Evolutionary conservation across 345 rosid species (phyloP).

Genomic region (Cardamine chenopodiifolia): DNA sequence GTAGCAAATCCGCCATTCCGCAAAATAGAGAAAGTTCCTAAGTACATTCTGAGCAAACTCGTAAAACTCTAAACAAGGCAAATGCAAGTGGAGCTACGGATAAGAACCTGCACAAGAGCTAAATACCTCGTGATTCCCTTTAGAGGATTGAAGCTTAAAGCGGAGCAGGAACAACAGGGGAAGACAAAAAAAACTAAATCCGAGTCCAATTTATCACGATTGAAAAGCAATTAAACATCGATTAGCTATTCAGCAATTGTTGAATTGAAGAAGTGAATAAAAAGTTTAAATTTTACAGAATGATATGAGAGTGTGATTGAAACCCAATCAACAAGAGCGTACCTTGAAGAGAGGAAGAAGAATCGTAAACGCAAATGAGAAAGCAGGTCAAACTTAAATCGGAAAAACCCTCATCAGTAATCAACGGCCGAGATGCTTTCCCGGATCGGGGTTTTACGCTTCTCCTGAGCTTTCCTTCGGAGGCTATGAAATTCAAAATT

Average conservation of each 20-base stretch:
- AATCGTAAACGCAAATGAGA: slow-evolving; percentile 30
- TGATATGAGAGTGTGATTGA: slow-evolving; percentile 12
- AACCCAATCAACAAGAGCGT: slow-evolving; percentile 14
- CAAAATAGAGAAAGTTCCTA: neutral
- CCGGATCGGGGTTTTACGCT: slow-evolving; percentile 28
- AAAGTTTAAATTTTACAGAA: neutral
- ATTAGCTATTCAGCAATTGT: slow-evolving; percentile 12
- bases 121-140: neutral
- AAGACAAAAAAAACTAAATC: slow-evolving; percentile 14
- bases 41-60: neutral
- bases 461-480: slow-evolving; percentile 4
- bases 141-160: slow-evolving; percentile 1
- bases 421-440: neutral
- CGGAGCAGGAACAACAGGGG: neutral
- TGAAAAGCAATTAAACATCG: neutral
- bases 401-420: neutral
- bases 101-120: slow-evolving; percentile 25
- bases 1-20: slow-evolving; percentile 62
- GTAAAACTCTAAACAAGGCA: neutral
- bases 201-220: neutral
- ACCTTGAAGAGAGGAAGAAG: slow-evolving; percentile 21
- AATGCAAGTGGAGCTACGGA: slow-evolving; percentile 15
- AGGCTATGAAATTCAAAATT: slow-evolving; percentile 19
- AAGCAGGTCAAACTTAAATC: slow-evolving; percentile 31
- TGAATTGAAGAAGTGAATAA: slow-evolving; percentile 13